phyloP scores from a whole-genome alignment of 2,329 filamentous ascomycete genomes.

The Chrysoporthe cubensis region DNA sequence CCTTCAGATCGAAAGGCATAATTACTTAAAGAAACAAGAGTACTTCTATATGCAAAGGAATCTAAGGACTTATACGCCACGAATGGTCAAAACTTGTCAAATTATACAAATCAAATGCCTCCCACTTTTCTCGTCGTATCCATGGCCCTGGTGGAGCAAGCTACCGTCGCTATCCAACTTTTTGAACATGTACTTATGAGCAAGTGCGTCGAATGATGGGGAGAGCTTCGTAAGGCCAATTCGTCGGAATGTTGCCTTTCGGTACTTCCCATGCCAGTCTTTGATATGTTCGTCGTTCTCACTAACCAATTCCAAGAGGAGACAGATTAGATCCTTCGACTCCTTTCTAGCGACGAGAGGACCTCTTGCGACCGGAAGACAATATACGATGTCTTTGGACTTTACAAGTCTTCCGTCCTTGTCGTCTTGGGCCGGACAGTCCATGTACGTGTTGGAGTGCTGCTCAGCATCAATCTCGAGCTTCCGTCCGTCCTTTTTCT shows the following conservation, averaged over 20 bases:
- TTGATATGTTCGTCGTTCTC: not conserved
- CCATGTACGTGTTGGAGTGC: conserved; percentile 9
- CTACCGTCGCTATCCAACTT: too few species aligned
- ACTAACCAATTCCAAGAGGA: conserved; percentile 6
- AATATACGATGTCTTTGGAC: not conserved
- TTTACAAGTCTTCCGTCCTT: not conserved
- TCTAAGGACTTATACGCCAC: too few species aligned
- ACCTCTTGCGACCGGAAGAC: conserved; percentile 7
- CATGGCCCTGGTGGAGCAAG: too few species aligned
- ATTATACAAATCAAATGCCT: too few species aligned
- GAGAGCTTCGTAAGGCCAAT: conserved; percentile 20
- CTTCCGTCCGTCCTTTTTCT: not conserved
- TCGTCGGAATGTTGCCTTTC: not conserved
- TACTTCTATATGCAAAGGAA: too few species aligned
- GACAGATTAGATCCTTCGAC: conserved; percentile 16
- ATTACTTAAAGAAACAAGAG: too few species aligned
- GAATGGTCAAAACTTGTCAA: too few species aligned
- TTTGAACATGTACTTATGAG: too few species aligned
- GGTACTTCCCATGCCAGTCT: not conserved
- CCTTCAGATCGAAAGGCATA: too few species aligned
- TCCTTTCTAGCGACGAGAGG: not conserved
- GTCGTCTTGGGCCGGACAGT: conserved; percentile 11
- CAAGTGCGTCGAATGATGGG: not conserved
- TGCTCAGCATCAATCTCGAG: not conserved
- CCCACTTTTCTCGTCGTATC: too few species aligned